Evolutionary conservation across 2,329 filamentous ascomycete genomes (phyloP), one percentile per base, ranked within the genome.

Genomic region (Rasamsonia emersonii): DNA sequence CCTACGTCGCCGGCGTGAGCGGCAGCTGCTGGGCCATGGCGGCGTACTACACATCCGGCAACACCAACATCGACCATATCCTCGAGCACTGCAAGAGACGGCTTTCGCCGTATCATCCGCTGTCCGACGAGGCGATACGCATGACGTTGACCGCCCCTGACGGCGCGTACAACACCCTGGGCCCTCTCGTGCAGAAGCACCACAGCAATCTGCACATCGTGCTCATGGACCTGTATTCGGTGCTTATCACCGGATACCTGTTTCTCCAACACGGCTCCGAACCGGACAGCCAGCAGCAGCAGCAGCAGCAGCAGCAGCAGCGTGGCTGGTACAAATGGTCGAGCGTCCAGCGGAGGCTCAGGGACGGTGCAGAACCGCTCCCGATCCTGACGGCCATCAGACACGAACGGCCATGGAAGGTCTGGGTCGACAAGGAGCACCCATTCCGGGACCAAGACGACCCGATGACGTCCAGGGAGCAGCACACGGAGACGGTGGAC

Each of bases 201-300:
- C 30, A 24, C 14, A 37, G 35, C 26, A 33, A 30, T 21, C 30
- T 37, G 13, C 35, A 37, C 24, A 28, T 37, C 9, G 35, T 37
- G 13, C 24, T 37, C n/a, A 37, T 37, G 35, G 35, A 37, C 13
- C 15, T 37, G 5, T 37, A 37, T 37, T 37, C 35, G 14, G 35
- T 37, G 1, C 33, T 37, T 9, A 37, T 31, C n/a, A 37, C 35
- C 9, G 35, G 35, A 3, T 37, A 37, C 21, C 25, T 37, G 5
- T 37, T 37, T 14, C 30, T 37, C 23, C 35, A 37, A n/a, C 35
- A 30, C 17, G 33, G 35, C 11, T 31, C 33, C 14, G 35, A 33
- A 27, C 29, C 30, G 4, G 29, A 9, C 2, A 18, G 14, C 16
- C 15, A 28, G n/a, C 35, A 27, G 16, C 25, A 33, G n/a, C 33